phyloP scores from a whole-genome alignment of 345 rosid species.

The Carallia pectinifolia region DNA sequence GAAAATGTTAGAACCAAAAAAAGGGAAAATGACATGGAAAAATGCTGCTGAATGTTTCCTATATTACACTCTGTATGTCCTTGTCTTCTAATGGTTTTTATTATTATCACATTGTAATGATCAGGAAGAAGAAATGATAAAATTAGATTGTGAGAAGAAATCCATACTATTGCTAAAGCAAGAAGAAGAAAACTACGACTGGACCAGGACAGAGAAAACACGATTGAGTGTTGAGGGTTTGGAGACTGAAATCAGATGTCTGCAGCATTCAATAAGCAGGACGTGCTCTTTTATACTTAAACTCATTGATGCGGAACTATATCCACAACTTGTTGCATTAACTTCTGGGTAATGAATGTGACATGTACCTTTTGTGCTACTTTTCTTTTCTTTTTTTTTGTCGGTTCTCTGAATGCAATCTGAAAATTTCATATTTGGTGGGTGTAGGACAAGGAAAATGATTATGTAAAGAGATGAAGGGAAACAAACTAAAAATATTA shows the following conservation, averaged over 20 bases:
- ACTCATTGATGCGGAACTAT: slow-evolving; percentile 69
- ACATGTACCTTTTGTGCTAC: not conserved
- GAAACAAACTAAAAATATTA: no score
- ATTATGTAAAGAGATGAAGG: not conserved
- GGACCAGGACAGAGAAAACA: slow-evolving; percentile 60
- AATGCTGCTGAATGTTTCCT: no score
- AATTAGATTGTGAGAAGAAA: slow-evolving; percentile 72
- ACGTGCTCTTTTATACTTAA: slow-evolving; percentile 50
- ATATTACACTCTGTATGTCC: not conserved
- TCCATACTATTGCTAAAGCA: slow-evolving; percentile 56
- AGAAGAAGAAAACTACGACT: slow-evolving; percentile 57
- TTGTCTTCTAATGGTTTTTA: not conserved
- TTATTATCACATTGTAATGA: not conserved
- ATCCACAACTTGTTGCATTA: slow-evolving; percentile 77
- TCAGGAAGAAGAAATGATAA: slow-evolving; percentile 76
- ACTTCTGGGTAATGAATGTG: slow-evolving; percentile 64
- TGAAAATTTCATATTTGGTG: no score
- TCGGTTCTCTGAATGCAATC: not conserved
- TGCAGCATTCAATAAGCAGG: slow-evolving; percentile 58
- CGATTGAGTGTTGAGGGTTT: slow-evolving; percentile 55
- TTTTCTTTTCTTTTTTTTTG: not conserved
- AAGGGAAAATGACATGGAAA: no score
- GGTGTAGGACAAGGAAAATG: not conserved
- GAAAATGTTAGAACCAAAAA: no score
- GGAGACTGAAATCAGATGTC: slow-evolving; percentile 43